These are phyloP conservation scores for Cercophora scortea DNA, from an alignment of 495 filamentous ascomycete species.

Conservation along the genomic window DNA sequence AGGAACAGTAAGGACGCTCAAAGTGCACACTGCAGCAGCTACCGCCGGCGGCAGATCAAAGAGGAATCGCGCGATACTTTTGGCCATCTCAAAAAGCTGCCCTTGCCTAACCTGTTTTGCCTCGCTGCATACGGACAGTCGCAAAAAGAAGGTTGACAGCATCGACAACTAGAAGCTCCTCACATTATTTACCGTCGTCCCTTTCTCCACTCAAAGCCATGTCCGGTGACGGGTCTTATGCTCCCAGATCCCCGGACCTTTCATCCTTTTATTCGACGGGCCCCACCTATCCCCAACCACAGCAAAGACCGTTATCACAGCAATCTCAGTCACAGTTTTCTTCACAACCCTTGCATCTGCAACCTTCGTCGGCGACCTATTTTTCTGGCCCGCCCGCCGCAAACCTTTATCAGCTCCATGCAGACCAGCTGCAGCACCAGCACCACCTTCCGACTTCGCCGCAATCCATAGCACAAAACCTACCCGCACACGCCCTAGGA, in stretches of 20 bases:
- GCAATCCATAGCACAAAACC: slow-evolving; percentile 5
- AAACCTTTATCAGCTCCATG: slow-evolving; percentile 7
- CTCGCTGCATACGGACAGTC: too few species aligned
- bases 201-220: slow-evolving; percentile 29
- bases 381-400: slow-evolving; percentile 10
- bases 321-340: slow-evolving; percentile 14
- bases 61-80: too few species aligned
- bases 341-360: slow-evolving; percentile 14
- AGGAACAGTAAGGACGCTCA: too few species aligned
- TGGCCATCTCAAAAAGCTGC: too few species aligned
- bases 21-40: too few species aligned
- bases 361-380: slow-evolving; percentile 11
- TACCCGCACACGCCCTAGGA: background rate
- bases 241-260: slow-evolving; percentile 49
- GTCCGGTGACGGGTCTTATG: slow-evolving; percentile 41
- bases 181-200: too few species aligned
- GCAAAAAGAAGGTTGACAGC: too few species aligned
- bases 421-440: slow-evolving; percentile 13
- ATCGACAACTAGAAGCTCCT: too few species aligned
- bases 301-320: slow-evolving; percentile 15
- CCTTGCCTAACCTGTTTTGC: too few species aligned
- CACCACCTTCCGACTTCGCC: slow-evolving; percentile 10
- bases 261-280: slow-evolving; percentile 39
- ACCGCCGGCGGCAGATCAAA: too few species aligned
- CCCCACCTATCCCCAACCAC: slow-evolving; percentile 19